Evolutionary conservation across 805 yeast species (phyloP).

Genomic region (Pichia rugopelliculosa): DNA sequence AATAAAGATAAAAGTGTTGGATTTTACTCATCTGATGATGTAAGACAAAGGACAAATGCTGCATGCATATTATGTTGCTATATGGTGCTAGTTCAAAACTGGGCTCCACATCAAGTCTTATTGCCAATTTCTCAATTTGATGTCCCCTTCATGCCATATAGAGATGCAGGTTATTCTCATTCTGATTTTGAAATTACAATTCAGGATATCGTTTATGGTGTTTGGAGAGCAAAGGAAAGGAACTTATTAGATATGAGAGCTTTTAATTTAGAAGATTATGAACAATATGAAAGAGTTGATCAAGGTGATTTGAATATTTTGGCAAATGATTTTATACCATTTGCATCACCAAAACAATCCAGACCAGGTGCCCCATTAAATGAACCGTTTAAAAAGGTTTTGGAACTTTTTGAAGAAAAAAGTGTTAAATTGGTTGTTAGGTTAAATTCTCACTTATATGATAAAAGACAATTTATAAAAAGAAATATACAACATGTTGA

Average conservation of each 20-base stretch:
- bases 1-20: conserved; percentile 87
- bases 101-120: conserved; percentile 97
- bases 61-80: conserved; percentile 92
- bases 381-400: conserved; percentile 74
- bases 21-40: conserved; percentile 75
- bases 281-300: conserved; percentile 89
- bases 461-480: conserved; percentile 73
- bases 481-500: conserved; percentile 85
- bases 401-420: conserved; percentile 63
- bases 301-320: conserved; percentile 93
- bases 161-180: conserved; percentile 95
- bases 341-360: conserved; percentile 88
- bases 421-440: conserved; percentile 87
- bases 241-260: conserved; percentile 78
- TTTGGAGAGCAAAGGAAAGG: conserved; percentile 96
- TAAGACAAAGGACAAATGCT: conserved; percentile 83
- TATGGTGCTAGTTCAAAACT: conserved; percentile 88
- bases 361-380: conserved; percentile 45
- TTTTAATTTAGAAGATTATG: conserved; percentile 90
- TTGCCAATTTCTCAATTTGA: conserved; percentile 90
- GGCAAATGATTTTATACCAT: conserved; percentile 91
- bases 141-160: conserved; percentile 89
- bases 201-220: conserved; percentile 91
- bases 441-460: conserved; percentile 85
- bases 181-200: conserved; percentile 92